Evolutionary conservation across 163 green algal species (phyloP).

Genomic region (Scenedesmus sp.): DNA sequence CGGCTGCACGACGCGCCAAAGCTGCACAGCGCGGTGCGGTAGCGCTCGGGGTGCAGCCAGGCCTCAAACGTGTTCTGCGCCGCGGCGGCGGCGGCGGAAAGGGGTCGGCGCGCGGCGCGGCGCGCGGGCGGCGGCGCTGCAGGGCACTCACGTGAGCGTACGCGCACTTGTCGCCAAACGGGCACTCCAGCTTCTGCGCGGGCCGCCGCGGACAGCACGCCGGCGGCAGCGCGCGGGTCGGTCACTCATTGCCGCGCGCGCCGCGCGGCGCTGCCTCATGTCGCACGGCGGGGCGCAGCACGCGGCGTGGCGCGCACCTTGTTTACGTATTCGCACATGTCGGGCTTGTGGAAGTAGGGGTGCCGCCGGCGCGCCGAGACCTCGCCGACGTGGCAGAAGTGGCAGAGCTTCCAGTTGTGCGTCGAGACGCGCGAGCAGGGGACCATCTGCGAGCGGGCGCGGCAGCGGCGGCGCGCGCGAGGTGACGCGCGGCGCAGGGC

Average conservation of each 20-base stretch:
- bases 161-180: slow-evolving; percentile 42
- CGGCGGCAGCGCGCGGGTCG: too few species aligned
- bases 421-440: slow-evolving; percentile 34
- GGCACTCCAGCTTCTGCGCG: slow-evolving; percentile 48
- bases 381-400: slow-evolving; percentile 34
- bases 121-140: too few species aligned
- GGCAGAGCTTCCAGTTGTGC: slow-evolving; percentile 41
- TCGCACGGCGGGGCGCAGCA: too few species aligned
- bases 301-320: slow-evolving; percentile 13
- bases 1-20: slow-evolving; percentile 54
- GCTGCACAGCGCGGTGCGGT: slow-evolving; percentile 63
- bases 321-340: slow-evolving; percentile 29
- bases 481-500: too few species aligned
- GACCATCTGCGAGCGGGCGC: slow-evolving; percentile 8
- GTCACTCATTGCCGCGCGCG: too few species aligned
- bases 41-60: slow-evolving; percentile 55
- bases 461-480: too few species aligned
- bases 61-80: slow-evolving; percentile 47
- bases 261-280: too few species aligned
- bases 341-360: slow-evolving; percentile 26
- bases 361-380: slow-evolving; percentile 20
- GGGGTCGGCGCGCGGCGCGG: too few species aligned
- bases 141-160: slow-evolving; percentile 49
- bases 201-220: too few species aligned
- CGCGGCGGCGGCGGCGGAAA: too few species aligned